Evolutionary conservation across 192 early-diverging fungal species (phyloP).

Genomic region (Coemansia sp.): DNA sequence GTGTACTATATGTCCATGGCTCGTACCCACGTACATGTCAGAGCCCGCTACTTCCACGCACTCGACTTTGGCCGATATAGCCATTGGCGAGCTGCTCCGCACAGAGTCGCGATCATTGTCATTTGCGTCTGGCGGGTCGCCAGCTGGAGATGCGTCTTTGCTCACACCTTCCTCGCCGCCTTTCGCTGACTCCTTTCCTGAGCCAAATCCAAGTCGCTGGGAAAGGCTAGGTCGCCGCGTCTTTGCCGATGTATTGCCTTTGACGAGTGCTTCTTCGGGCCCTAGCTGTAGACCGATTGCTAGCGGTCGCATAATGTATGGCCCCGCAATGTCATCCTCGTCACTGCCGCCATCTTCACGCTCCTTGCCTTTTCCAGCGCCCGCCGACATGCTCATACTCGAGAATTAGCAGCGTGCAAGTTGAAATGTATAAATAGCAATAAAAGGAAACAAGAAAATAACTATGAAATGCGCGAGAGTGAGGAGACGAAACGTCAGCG

Average conservation of each 20-base stretch:
- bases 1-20: constrained; percentile 35
- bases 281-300: constrained; percentile 25
- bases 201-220: constrained; percentile 34
- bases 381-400: background rate
- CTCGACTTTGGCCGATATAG: constrained; percentile 17
- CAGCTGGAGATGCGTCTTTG: background rate
- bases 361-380: constrained; percentile 3
- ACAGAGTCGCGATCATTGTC: constrained; percentile 4
- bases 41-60: constrained; percentile 35
- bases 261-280: background rate
- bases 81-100: background rate
- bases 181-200: background rate
- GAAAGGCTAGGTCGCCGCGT: constrained; percentile 46
- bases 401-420: background rate
- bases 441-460: background rate
- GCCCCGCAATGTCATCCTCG: background rate
- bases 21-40: constrained; percentile 46
- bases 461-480: background rate
- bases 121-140: background rate
- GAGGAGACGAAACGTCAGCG: background rate
- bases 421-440: background rate
- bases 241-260: background rate
- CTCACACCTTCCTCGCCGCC: background rate
- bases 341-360: background rate
- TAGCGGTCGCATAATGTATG: constrained; percentile 28